phyloP scores from a whole-genome alignment of 2,329 filamentous ascomycete species.

The Venturia pyrina region DNA sequence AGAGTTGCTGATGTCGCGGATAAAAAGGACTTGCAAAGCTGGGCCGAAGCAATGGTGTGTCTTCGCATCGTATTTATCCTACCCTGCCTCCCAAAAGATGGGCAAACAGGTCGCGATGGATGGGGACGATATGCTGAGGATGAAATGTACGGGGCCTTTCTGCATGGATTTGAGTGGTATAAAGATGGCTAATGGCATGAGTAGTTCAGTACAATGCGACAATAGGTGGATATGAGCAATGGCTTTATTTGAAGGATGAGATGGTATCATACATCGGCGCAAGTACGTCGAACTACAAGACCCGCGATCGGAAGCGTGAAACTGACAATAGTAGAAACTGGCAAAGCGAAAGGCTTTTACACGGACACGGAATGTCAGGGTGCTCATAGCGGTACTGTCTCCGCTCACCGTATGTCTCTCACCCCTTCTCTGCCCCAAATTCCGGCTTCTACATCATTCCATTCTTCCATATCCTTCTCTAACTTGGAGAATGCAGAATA shows the following conservation, averaged over 20 bases:
- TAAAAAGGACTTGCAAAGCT: neutral
- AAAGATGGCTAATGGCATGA: neutral
- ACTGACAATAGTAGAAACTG: conserved; percentile 3
- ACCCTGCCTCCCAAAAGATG: neutral
- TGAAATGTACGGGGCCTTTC: conserved; percentile 4
- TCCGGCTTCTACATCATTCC: no score
- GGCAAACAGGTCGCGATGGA: conserved; percentile 6
- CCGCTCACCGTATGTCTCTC: neutral
- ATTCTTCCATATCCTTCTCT: neutral
- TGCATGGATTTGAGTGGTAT: neutral
- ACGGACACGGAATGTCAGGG: conserved; percentile 7
- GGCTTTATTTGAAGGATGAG: conserved; percentile 3
- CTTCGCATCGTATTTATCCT: conserved; percentile 2
- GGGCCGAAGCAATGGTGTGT: conserved; percentile 6
- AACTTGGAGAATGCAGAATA: neutral
- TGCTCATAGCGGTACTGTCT: conserved; percentile 2
- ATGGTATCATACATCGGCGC: conserved; percentile 7
- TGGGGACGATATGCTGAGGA: conserved; percentile 6
- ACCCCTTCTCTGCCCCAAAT: neutral
- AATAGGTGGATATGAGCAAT: conserved; percentile 9
- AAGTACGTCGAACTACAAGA: neutral
- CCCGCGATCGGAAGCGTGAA: no score
- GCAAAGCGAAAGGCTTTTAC: conserved; percentile 9
- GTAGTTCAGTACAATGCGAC: conserved; percentile 7
- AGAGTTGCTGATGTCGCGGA: neutral